These are phyloP conservation scores for Herpetomonas tarakana DNA, from an alignment of 208 protist genomes.

Conservation along the genomic window DNA sequence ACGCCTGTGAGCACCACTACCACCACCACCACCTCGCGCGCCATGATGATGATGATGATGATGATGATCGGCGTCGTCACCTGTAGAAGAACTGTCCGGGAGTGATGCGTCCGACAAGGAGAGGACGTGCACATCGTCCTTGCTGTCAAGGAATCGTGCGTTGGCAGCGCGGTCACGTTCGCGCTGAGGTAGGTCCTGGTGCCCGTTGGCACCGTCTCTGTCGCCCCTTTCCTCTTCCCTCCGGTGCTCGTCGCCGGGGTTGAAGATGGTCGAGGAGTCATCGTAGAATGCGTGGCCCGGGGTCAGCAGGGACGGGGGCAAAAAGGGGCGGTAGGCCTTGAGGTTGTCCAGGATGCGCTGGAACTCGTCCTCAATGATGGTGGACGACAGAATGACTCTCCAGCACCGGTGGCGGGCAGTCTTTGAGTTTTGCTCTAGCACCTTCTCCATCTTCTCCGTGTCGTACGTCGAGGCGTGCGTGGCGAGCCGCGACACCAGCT, in stretches of 20 bases:
- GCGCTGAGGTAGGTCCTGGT: too few species aligned
- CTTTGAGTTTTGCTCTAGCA: constrained; percentile 19
- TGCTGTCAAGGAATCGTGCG: constrained; percentile 1
- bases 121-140: neutral
- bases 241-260: neutral
- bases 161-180: constrained; percentile 7
- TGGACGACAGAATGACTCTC: constrained; percentile 10
- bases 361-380: constrained; percentile 47
- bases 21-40: too few species aligned
- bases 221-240: neutral
- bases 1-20: neutral
- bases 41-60: too few species aligned
- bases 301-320: constrained; percentile 50
- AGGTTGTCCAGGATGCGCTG: constrained; percentile 48
- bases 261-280: neutral
- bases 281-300: neutral
- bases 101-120: neutral
- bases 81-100: too few species aligned
- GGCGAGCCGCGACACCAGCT: constrained; percentile 48
- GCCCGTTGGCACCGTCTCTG: too few species aligned
- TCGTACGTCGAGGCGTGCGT: constrained; percentile 54
- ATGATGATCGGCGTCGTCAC: too few species aligned
- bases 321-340: constrained; percentile 46
- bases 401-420: too few species aligned
- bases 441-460: constrained; percentile 39